phyloP scores from a whole-genome alignment of 1,139 yeast genomes.

The Geotrichum fermentans region DNA sequence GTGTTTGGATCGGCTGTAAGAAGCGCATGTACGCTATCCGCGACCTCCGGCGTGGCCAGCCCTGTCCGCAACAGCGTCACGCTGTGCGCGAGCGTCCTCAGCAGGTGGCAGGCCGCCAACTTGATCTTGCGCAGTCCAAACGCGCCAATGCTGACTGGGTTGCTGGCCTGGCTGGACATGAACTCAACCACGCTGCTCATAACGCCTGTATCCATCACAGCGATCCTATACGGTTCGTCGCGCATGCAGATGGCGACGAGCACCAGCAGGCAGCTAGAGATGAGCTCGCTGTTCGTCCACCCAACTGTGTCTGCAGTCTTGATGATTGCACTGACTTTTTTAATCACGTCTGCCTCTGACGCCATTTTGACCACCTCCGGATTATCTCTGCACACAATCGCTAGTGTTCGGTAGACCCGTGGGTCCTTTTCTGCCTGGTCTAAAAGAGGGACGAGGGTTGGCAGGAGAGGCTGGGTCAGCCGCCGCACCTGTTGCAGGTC shows the following conservation, averaged over 20 bases:
- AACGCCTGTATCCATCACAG: slow-evolving; percentile 35
- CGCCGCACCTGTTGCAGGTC: slow-evolving; percentile 25
- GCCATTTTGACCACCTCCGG: slow-evolving; percentile 35
- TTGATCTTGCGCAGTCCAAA: slow-evolving; percentile 30
- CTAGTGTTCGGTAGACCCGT: slow-evolving; percentile 32
- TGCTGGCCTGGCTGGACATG: slow-evolving; percentile 24
- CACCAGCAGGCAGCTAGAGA: slow-evolving; percentile 33
- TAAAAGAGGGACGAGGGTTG: slow-evolving; percentile 36
- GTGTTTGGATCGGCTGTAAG: slow-evolving; percentile 31
- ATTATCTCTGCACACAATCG: slow-evolving; percentile 34
- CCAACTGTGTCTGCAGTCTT: slow-evolving; percentile 24
- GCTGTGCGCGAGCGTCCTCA: slow-evolving; percentile 71
- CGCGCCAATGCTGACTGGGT: slow-evolving; percentile 20
- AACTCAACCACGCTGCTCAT: slow-evolving; percentile 31
- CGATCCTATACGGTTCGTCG: slow-evolving; percentile 33
- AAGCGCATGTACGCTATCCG: slow-evolving; percentile 45
- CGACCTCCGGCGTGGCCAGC: slow-evolving; percentile 53
- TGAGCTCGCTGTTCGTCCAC: slow-evolving; percentile 27
- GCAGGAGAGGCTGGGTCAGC: slow-evolving; percentile 33
- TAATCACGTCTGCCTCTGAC: slow-evolving; percentile 37
- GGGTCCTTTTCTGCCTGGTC: slow-evolving; percentile 29
- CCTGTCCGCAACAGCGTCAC: slow-evolving; percentile 66
- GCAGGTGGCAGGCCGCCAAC: slow-evolving; percentile 49
- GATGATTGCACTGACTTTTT: slow-evolving; percentile 28
- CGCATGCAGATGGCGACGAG: slow-evolving; percentile 37